Evolutionary conservation across 1,284 basidiomycete species (phyloP).

Genomic region (Melampsora americana): DNA sequence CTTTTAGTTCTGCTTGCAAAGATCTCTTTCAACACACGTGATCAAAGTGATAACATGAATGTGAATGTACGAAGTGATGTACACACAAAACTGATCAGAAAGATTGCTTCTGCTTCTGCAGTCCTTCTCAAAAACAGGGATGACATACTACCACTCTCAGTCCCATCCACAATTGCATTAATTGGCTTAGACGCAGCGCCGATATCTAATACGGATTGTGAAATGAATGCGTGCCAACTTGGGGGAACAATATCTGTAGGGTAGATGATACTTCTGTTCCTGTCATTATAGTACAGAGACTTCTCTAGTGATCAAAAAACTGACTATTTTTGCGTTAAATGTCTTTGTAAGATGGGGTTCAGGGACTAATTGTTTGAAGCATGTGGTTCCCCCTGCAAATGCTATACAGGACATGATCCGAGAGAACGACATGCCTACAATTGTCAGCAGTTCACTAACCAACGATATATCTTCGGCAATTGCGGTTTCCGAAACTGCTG

Average conservation of each 20-base stretch:
- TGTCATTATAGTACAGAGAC: too few relatives aligned
- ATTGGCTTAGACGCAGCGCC: conserved; percentile 46
- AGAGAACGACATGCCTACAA: background rate
- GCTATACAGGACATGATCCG: conserved; percentile 42
- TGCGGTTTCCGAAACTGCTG: conserved; percentile 46
- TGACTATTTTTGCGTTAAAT: background rate
- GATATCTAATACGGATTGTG: background rate
- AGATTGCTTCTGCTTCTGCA: conserved; percentile 45
- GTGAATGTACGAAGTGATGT: background rate
- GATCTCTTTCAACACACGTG: background rate
- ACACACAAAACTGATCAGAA: conserved; percentile 40
- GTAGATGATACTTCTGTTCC: background rate
- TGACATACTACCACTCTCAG: conserved; percentile 36
- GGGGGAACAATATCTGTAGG: background rate
- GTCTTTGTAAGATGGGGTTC: conserved; percentile 46
- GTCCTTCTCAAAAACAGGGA: conserved; percentile 46
- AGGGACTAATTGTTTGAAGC: conserved; percentile 46
- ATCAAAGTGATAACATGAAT: background rate
- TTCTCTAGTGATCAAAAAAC: background rate
- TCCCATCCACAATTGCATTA: conserved; percentile 46
- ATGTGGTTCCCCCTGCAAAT: conserved; percentile 45
- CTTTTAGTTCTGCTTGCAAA: background rate
- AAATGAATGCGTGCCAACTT: background rate
- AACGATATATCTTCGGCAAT: conserved; percentile 47
- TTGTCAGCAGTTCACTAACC: background rate